Evolutionary conservation across 108 stramenopile species (phyloP), one percentile per base, ranked within the genome.

Genomic region (Discostella stelligeroides): DNA sequence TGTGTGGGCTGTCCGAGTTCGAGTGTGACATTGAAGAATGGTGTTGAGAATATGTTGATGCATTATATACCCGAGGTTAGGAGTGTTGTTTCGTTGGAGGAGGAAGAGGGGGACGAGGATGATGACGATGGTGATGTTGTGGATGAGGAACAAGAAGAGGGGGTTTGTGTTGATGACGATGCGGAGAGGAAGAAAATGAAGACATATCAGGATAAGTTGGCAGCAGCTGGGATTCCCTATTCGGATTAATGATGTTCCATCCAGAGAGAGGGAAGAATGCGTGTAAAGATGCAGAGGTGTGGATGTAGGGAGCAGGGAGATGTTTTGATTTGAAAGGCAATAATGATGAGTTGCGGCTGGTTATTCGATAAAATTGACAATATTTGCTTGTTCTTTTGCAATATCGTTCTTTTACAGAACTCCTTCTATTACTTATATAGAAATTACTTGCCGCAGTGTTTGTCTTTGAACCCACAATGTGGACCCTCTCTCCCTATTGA

Each of bases 11-110:
- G 99, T 68, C 99, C 99, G 25, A 85, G 82, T 40, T 93, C 92
- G 23, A 82, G 90, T 61, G 94, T 98, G 14, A 99, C 99, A 4
- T 84, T 99, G 64, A 97, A 96, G 84, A 85, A 97, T 56, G 99
- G 99, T 7, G 99, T 99, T 8, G 99, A 99, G 82, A 98, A 97
- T 73, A 99, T 99, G 99, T 74, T 99, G 41, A 97, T 96, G 98
- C 99, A 99, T 80, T 99, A 99, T 75, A 92, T 99, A 46, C 97
- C 97, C 0, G 99, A 99, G 89, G 97, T 99, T 54, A 92, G 84
- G 18, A 87, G 65, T 54, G 90, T 98, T 9, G 75, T 86, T 54
- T 84, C 94, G 2, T 63, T 94, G 67, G 94, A 92, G 41, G 88
- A 92, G 63, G 92, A 92, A 39, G 80, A 64, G 15, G 86, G 73